Base-by-base conservation (phyloP, 2,329 filamentous ascomycete species). In the Colletotrichum karsti region DNA sequence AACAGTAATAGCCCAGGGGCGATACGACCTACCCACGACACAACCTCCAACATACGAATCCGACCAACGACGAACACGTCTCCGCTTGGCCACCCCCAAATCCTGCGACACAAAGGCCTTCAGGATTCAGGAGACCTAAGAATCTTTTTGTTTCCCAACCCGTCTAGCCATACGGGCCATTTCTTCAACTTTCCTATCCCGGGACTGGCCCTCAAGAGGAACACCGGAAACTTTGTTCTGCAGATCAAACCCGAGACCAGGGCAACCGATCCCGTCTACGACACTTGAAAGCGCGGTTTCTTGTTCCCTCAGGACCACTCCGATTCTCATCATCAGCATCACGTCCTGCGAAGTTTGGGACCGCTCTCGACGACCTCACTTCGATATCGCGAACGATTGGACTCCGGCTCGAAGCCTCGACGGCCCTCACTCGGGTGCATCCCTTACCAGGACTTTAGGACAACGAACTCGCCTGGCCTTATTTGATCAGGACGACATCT, bases 81-180 rank as follows among this genome's bases (percentile, higher is more conserved):
- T 56, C 41, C 55, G 48, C 50, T 54, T 53, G 51, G 46, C 24
- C 42, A 63, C 59, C 60, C 33, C 63, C 62, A 30, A 76, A 33
- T 78, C 74, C 79, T 82, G 80, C 79, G 79, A 83, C 80, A 79
- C 77, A 70, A 73, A 73, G 68, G 66, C 74, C 77, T 75, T 77
- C 77, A 78, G 73, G 60, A 58, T 72, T 46, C 54, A 71, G 68
- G 56, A 70, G 71, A 75, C 73, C 28, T 28, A 73, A 70, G 70
- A 50, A 8, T 24, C 33, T 39, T 61, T 55, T 41, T 60, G 42
- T 30, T 51, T 62, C 41, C 48, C 15, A 22, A 51, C 26, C 18
- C 15, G 24, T 39, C 33, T 24, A 55, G 9, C 55, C 33, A 20
- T 37, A n/a, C 63, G 62, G 70, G 62, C 71, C 72, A 69, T 75